Evolutionary conservation across 495 filamentous ascomycete genomes (phyloP).

Genomic region (Xylaria palmicola): DNA sequence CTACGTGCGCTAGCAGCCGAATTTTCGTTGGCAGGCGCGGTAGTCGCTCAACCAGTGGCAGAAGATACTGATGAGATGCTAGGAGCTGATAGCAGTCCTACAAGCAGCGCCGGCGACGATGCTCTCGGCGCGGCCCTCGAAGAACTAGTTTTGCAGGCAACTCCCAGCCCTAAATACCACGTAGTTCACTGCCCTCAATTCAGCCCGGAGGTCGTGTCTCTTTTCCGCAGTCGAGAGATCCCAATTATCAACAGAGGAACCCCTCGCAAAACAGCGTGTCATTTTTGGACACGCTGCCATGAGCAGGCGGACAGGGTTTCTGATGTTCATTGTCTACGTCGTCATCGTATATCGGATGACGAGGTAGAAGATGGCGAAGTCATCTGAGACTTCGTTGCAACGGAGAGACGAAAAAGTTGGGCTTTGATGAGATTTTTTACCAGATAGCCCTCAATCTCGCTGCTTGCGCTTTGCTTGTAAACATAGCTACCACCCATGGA

Average conservation of each 20-base stretch:
- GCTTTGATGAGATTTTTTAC: too few species aligned
- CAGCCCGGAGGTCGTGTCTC: constrained; percentile 4
- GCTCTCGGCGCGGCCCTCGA: background rate
- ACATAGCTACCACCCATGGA: too few species aligned
- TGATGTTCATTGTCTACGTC: background rate
- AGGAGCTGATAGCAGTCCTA: background rate
- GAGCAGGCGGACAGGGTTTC: background rate
- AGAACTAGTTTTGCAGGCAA: background rate
- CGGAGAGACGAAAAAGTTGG: background rate
- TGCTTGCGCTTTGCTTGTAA: constrained; percentile 1
- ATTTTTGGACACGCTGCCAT: background rate
- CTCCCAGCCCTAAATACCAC: background rate
- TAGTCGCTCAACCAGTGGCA: background rate
- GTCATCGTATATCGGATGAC: background rate
- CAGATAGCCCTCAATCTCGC: too few species aligned
- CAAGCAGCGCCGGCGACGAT: background rate
- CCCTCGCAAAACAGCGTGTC: constrained; percentile 6
- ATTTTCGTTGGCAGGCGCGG: background rate
- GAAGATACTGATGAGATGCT: background rate
- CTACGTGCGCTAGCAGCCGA: constrained; percentile 1
- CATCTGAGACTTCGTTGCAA: background rate
- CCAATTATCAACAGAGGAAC: background rate
- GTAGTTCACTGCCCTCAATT: constrained; percentile 4
- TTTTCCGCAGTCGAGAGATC: background rate
- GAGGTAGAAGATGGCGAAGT: background rate